Base-by-base conservation (phyloP, 2,329 filamentous ascomycete genomes). In the Fusarium sp. region DNA sequence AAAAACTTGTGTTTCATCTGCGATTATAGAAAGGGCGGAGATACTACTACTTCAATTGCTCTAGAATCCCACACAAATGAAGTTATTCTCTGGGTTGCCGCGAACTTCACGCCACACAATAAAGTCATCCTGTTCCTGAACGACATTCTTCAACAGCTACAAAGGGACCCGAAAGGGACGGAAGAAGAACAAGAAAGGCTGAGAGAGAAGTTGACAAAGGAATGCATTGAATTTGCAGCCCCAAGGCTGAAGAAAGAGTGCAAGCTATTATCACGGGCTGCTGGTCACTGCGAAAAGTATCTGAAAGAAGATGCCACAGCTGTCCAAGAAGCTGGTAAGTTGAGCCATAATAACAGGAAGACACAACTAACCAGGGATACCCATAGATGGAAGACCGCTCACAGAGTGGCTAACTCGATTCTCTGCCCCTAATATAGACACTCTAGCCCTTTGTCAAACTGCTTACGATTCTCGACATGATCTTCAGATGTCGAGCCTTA, bases 1-100 rank as follows among this genome's bases (percentile, higher is more conserved):
- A 77, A 80, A 8, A 81, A 82, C 33, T 73, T 87, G 4, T 79
- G 84, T 14, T 86, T 83, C 70, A 70, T 88, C 12, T 86, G 85
- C 67, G 86, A 87, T 61, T 82, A 82, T 53, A 69, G 78, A 1
- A 87, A 86, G 68, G 86, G 86, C 0, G 86, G 86, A 6, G 70
- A 78, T 6, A 82, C 82, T 1, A 83, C 82, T n/a, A 83, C 86
- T 1, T 81, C 86, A 1, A 81, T 88, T 31, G 85, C 80, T 0
- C 71, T 86, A 3, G 81, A 87, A 65, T 75, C 82, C 1, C 65
- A 47, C 0, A 41, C 72, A 3, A 63, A 80, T 1, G 70, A 72
- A n/a, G 81, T 80, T 56, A 76, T 80, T 6, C 85, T 86, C 42
- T 87, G 85, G 82, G 55, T 87, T 13, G 82, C 86, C 7, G 81